phyloP scores from a whole-genome alignment of 1,284 basidiomycete genomes.

The Stereum hirsutum region DNA sequence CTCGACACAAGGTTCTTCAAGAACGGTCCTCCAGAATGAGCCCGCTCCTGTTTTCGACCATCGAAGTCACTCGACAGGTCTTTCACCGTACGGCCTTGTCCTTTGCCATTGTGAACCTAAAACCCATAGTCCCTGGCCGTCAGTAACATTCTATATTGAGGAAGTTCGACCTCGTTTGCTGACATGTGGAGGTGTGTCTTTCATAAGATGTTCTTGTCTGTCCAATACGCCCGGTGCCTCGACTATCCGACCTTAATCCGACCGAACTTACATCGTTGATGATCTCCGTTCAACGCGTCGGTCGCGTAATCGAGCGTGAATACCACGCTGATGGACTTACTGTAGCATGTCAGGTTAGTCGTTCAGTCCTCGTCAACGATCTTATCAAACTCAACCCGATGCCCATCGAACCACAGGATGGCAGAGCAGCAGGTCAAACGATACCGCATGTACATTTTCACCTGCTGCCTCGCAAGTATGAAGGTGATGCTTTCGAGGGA shows the following conservation, averaged over 20 bases:
- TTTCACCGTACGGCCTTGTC: conserved; percentile 69
- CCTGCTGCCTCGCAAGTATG: conserved; percentile 67
- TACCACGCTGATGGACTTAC: conserved; percentile 75
- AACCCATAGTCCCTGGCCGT: conserved; percentile 91
- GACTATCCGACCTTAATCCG: conserved; percentile 64
- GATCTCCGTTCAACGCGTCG: conserved; percentile 64
- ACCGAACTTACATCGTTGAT: conserved; percentile 76
- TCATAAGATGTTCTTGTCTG: conserved; percentile 93
- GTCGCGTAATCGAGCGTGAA: conserved; percentile 54
- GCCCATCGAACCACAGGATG: conserved; percentile 50
- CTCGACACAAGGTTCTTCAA: too few relatives aligned
- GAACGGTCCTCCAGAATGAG: too few relatives aligned
- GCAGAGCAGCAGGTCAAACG: conserved; percentile 76
- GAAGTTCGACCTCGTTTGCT: too few relatives aligned
- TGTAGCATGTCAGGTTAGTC: conserved; percentile 70
- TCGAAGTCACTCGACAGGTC: conserved; percentile 77
- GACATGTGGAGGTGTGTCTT: too few relatives aligned
- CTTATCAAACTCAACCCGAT: not conserved
- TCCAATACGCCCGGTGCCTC: conserved; percentile 66
- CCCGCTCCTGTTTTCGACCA: conserved; percentile 65
- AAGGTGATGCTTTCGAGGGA: conserved; percentile 56
- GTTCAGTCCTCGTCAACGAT: not conserved
- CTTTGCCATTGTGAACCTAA: conserved; percentile 86
- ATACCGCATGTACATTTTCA: conserved; percentile 91
- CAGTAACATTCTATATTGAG: conserved; percentile 24